Percentiles rank a stretch among this genome's conserved stretches.
Evolutionary conservation across 2,329 filamentous ascomycete species (phyloP).

Genomic region (Microdochium bolleyi): DNA sequence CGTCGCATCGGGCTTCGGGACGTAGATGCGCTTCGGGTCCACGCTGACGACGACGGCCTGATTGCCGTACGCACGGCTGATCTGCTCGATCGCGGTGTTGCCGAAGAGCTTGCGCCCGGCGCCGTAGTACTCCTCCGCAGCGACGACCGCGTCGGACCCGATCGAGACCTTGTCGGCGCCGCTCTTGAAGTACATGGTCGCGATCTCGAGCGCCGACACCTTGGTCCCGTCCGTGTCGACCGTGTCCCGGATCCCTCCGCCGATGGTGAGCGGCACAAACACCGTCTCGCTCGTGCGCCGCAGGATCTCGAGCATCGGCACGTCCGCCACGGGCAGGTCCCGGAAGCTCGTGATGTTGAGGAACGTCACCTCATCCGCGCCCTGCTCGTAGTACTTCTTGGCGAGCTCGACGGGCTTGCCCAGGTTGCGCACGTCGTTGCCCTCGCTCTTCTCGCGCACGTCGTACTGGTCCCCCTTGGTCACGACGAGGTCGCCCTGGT

Average conservation of each 20-base stretch:
- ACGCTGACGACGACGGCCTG: conserved; percentile 96
- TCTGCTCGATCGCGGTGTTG: conserved; percentile 89
- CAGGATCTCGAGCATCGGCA: conserved; percentile 93
- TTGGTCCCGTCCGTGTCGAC: conserved; percentile 80
- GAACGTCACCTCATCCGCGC: conserved; percentile 94
- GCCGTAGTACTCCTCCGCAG: conserved; percentile 84
- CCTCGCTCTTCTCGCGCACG: conserved; percentile 75
- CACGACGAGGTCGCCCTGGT: conserved; percentile 88
- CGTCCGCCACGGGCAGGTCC: conserved; percentile 84
- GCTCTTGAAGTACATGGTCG: conserved; percentile 93
- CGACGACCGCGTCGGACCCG: conserved; percentile 86
- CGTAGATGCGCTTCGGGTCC: conserved; percentile 87
- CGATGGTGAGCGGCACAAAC: conserved; percentile 92
- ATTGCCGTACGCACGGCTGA: conserved; percentile 86
- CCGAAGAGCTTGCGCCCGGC: conserved; percentile 62
- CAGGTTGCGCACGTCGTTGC: conserved; percentile 73
- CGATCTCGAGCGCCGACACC: conserved; percentile 86
- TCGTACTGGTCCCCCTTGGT: conserved; percentile 99
- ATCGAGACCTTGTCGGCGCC: conserved; percentile 98
- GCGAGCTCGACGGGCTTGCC: conserved; percentile 97
- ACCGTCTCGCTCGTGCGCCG: conserved; percentile 81
- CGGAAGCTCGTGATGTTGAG: conserved; percentile 98
- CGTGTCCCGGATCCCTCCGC: conserved; percentile 90
- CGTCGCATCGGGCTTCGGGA: conserved; percentile 61
- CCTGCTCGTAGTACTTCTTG: conserved; percentile 87